phyloP scores from a whole-genome alignment of 805 yeast genomes.

The Saccharomycopsis sp. region DNA sequence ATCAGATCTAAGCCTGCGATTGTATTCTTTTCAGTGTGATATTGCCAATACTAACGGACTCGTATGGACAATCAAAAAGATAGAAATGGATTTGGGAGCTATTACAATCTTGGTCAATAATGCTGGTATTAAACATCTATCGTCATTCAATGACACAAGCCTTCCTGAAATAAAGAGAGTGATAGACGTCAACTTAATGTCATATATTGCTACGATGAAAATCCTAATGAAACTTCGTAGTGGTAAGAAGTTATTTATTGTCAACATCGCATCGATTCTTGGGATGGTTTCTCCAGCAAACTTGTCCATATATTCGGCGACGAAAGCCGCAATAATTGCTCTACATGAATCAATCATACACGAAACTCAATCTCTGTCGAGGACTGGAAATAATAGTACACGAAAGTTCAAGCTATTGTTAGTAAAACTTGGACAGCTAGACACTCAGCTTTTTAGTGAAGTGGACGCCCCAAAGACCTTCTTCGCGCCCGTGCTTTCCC shows the following conservation, averaged over 20 bases:
- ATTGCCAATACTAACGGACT: conserved; percentile 25
- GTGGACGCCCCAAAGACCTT: conserved; percentile 32
- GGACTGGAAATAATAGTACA: conserved; percentile 5
- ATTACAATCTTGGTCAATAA: conserved; percentile 31
- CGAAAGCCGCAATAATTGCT: conserved; percentile 37
- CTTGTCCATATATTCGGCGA: conserved; percentile 36
- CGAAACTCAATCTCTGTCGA: conserved; percentile 25
- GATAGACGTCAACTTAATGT: conserved; percentile 17
- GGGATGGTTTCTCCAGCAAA: conserved; percentile 38
- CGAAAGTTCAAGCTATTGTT: conserved; percentile 29
- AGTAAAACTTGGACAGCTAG: conserved; percentile 40
- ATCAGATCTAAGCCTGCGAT: conserved; percentile 5
- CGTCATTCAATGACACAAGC: conserved; percentile 26
- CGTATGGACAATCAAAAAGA: conserved; percentile 19
- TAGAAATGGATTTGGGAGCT: conserved; percentile 21
- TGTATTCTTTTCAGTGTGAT: conserved; percentile 30
- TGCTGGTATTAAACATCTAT: conserved; percentile 36
- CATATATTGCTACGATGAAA: conserved; percentile 13
- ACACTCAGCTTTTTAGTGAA: conserved; percentile 36
- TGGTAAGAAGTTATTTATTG: conserved; percentile 26
- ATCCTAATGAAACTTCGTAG: conserved; percentile 4
- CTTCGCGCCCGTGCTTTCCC: conserved; percentile 38
- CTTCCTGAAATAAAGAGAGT: conserved; percentile 23
- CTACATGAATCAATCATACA: conserved; percentile 36
- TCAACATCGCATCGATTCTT: conserved; percentile 36